Base-by-base conservation (phyloP, 2,329 filamentous ascomycete genomes). In the Tolypocladium nubicola region DNA sequence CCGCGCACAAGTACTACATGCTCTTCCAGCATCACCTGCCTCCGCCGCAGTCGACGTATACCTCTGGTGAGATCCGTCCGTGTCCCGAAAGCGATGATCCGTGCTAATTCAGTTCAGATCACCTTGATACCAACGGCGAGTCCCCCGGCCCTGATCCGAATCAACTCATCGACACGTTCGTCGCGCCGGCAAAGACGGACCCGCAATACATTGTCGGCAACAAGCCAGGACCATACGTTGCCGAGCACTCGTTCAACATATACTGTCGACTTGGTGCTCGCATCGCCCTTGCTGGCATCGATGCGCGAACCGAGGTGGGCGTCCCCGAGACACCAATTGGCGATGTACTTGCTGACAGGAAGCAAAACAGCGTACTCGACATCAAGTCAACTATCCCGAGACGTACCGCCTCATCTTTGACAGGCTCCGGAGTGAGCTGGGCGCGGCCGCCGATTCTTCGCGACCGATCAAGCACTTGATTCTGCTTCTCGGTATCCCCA, bases 1-100 rank as follows among this genome's bases (percentile, higher is more conserved):
- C 92, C 56, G 94, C 94, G 1, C 95, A 94, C 78, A 99, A 99
- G 73, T 97, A 97, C 73, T 99, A 99, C 70, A 83, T 97, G 81
- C 82, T 99, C 11, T 99, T 99, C 73, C 94, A 99, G 74, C 94
- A 99, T 65, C 93, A 97, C 66, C 76, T 95, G 54, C 83, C 92
- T 14, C 93, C 93, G 1, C 91, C 93, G 0, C 77, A 81, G 61
- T 92, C 89, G 37, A 96, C 92, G 1, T 97, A 87, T 70, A 96
- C 90, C 3, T 89, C 89, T 1, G 88, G 88, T 78, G 61, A 60
- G 35, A 14, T n/a, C n/a, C 4, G 23, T n/a, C 26, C 13, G 16
- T 13, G 59, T 26, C 21, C 13, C 8, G 13, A 16, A 7, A 11
- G 19, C 14, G 4, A 21, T 26, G 14, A 11, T 10, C 4, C 9